Conservation (phyloP, 257 asterid species). For the Solanum chaucha region DNA sequence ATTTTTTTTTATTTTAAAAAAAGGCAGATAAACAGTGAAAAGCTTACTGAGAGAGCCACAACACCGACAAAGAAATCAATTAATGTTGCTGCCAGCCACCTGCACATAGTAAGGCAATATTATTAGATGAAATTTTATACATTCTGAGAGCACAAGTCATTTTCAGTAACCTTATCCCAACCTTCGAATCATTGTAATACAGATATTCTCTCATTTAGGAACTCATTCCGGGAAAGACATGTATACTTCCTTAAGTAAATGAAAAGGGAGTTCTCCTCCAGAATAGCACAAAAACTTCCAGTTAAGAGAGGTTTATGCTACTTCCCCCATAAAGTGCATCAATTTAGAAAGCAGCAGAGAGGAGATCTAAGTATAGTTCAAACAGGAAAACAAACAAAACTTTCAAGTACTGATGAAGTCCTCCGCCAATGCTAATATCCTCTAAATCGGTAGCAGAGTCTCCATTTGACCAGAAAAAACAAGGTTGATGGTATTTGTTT, state of each 20-base stretch:
- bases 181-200: not conserved
- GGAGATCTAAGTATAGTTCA: not conserved
- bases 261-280: not conserved
- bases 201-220: not conserved
- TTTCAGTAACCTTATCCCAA: not conserved
- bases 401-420: not conserved
- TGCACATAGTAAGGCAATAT: not conserved
- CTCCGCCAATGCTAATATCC: not conserved
- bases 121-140: not conserved
- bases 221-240: not conserved
- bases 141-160: not conserved
- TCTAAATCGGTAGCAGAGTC: not conserved
- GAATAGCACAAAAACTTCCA: not conserved
- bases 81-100: constrained; percentile 29
- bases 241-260: not conserved
- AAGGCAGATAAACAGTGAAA: not conserved
- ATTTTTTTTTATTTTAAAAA: too few species aligned
- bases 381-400: not conserved
- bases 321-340: not conserved
- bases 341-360: not conserved
- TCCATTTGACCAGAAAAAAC: not conserved
- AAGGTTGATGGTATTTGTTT: not conserved
- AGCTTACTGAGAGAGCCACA: constrained; percentile 53
- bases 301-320: not conserved
- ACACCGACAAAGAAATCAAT: constrained; percentile 54